phyloP scores from a whole-genome alignment of 331 rosid genomes.

The Rosa hybrid region DNA sequence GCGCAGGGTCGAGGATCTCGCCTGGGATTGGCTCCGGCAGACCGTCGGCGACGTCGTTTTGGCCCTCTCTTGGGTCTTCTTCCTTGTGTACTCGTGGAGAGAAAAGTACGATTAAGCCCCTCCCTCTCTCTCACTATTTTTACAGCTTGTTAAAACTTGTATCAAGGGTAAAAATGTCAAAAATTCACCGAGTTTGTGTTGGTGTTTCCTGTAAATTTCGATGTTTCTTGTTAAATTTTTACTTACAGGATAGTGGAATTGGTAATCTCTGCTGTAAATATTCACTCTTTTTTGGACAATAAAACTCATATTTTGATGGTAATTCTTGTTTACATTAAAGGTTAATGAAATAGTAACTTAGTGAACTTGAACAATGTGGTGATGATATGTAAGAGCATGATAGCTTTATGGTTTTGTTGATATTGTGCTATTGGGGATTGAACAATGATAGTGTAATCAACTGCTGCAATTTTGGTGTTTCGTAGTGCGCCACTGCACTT shows the following conservation, averaged over 20 bases:
- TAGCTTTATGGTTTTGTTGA: not conserved
- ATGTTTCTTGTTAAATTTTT: not conserved
- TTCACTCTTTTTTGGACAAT: constrained; percentile 4
- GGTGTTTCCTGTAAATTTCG: not conserved
- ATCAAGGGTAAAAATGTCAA: not conserved
- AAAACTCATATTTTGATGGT: not conserved
- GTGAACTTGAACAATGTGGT: not conserved
- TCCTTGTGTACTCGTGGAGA: constrained; percentile 86
- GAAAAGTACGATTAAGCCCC: constrained; percentile 75
- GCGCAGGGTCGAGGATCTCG: constrained; percentile 82
- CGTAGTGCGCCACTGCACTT: no score
- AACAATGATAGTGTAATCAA: no score
- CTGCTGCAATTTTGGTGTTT: no score
- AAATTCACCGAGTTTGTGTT: not conserved
- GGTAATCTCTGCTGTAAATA: not conserved
- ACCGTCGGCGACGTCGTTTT: constrained; percentile 79
- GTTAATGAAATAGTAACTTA: not conserved
- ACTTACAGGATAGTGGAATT: not conserved
- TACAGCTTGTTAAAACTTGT: not conserved
- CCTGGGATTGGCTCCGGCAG: constrained; percentile 94
- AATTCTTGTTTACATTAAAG: not conserved
- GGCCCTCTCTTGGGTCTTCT: constrained; percentile 85
- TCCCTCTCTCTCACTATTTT: not conserved
- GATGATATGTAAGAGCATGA: not conserved
- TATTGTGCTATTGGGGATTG: not conserved